A percentile compares a stretch with the other conserved stretches of the same genome.
Conservation (phyloP, 352 stramenopile species). For the Pythium monospermum region DNA sequence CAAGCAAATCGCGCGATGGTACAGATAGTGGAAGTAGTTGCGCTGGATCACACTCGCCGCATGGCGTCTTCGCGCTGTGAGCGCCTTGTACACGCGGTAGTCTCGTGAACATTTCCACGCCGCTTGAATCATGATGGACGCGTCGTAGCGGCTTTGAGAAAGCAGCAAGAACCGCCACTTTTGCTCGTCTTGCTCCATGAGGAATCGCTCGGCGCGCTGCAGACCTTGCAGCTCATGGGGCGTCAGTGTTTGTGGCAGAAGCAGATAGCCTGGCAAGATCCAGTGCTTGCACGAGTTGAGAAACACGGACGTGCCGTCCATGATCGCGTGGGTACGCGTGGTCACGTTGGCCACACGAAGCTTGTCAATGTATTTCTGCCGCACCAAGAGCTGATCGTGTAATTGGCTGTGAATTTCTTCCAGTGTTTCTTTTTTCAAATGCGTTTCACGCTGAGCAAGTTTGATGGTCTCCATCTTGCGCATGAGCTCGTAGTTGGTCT, state of each 20-base stretch:
- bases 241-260: slow-evolving; percentile 25
- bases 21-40: slow-evolving; percentile 73
- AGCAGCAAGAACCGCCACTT: slow-evolving; percentile 46
- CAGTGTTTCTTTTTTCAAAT: slow-evolving; percentile 27
- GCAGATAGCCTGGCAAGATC: slow-evolving; percentile 38
- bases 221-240: slow-evolving; percentile 34
- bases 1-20: slow-evolving; percentile 44
- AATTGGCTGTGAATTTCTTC: slow-evolving; percentile 19
- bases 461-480: slow-evolving; percentile 53
- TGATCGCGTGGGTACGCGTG: slow-evolving; percentile 59
- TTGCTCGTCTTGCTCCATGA: slow-evolving; percentile 68
- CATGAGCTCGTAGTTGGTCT: slow-evolving; percentile 57
- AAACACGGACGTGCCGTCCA: slow-evolving; percentile 50
- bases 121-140: slow-evolving; percentile 35
- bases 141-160: slow-evolving; percentile 43
- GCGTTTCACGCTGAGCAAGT: slow-evolving; percentile 32
- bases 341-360: slow-evolving; percentile 43
- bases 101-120: slow-evolving; percentile 28
- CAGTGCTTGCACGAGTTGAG: slow-evolving; percentile 65
- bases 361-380: slow-evolving; percentile 50
- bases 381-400: slow-evolving; percentile 32
- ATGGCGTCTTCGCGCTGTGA: slow-evolving; percentile 25
- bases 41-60: slow-evolving; percentile 58
- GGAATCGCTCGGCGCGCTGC: slow-evolving; percentile 44
- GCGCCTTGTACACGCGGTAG: slow-evolving; percentile 25